A percentile compares a stretch with the other conserved stretches of the same genome.
phyloP scores from a whole-genome alignment of 176 grass and related monocot species.

The Oryza glaberrima region DNA sequence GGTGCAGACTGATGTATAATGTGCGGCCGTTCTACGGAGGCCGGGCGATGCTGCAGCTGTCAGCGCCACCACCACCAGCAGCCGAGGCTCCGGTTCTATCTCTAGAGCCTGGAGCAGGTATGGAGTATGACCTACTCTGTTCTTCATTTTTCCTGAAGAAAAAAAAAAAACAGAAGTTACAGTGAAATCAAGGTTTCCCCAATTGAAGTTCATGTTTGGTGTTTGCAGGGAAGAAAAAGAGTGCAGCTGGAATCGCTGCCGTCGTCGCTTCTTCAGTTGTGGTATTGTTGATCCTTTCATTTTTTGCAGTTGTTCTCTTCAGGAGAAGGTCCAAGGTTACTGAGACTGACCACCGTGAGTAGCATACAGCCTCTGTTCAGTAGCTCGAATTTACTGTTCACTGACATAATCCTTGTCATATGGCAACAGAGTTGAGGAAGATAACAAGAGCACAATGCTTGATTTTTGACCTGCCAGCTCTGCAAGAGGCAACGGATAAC shows the following conservation, averaged over 20 bases:
- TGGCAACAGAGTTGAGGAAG: conserved; percentile 40
- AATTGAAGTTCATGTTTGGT: conserved; percentile 1
- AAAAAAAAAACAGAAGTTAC: neutral
- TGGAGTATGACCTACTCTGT: neutral
- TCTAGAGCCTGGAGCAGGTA: conserved; percentile 13
- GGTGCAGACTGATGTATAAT: conserved; percentile 37
- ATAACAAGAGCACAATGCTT: conserved; percentile 49
- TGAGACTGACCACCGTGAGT: conserved; percentile 34
- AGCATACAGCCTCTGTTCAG: neutral
- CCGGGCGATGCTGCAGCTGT: conserved; percentile 13
- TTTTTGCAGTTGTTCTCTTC: conserved; percentile 28
- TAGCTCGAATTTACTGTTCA: neutral
- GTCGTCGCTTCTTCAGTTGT: conserved; percentile 35
- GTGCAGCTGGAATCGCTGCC: conserved; percentile 15
- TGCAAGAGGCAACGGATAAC: conserved; percentile 51
- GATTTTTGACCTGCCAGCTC: conserved; percentile 36
- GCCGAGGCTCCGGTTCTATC: neutral
- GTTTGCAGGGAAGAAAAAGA: conserved; percentile 40
- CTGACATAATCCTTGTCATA: conserved; percentile 29
- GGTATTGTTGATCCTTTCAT: conserved; percentile 32
- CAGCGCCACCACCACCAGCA: conserved; percentile 24
- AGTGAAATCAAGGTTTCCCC: neutral
- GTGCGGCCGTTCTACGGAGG: conserved; percentile 28
- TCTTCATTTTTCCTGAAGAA: neutral
- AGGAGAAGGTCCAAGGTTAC: conserved; percentile 31